These are phyloP conservation scores for Aspergillus neoniger DNA, from an alignment of 2,329 filamentous ascomycete genomes.

Conservation along the genomic window DNA sequence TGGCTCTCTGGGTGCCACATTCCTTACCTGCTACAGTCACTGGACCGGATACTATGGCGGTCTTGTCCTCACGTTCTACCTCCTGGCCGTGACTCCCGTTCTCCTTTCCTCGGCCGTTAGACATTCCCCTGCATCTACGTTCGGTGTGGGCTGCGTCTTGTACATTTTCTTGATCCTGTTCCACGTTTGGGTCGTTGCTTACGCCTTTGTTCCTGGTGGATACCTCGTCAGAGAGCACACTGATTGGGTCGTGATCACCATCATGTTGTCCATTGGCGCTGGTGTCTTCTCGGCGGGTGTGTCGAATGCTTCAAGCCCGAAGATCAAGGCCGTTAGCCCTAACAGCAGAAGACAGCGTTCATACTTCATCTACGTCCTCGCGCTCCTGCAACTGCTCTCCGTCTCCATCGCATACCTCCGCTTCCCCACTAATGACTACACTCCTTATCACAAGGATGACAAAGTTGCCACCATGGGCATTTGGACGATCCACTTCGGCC, in stretches of 20 bases:
- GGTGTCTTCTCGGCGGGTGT: conserved; percentile 72
- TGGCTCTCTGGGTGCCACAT: conserved; percentile 75
- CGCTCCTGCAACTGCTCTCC: conserved; percentile 77
- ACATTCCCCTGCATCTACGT: conserved; percentile 74
- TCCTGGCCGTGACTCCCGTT: conserved; percentile 76
- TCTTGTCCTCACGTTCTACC: conserved; percentile 72
- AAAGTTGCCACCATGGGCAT: conserved; percentile 92
- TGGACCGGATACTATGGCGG: conserved; percentile 91
- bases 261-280: conserved; percentile 79
- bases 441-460: conserved; percentile 82
- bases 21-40: conserved; percentile 74
- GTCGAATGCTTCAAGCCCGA: conserved; percentile 54
- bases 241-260: conserved; percentile 89
- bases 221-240: conserved; percentile 90
- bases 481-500: conserved; percentile 97
- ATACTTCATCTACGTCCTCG: conserved; percentile 71
- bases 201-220: conserved; percentile 94
- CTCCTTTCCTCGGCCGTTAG: conserved; percentile 75
- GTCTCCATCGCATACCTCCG: conserved; percentile 80
- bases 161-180: conserved; percentile 97
- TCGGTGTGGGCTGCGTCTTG: conserved; percentile 83
- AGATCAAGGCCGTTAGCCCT: conserved; percentile 40
- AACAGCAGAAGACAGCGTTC: conserved; percentile 56
- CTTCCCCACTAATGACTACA: conserved; percentile 90
- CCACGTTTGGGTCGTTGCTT: conserved; percentile 97